phyloP scores from a whole-genome alignment of 2,329 filamentous ascomycete species.

The Rhynchosporium agropyri region DNA sequence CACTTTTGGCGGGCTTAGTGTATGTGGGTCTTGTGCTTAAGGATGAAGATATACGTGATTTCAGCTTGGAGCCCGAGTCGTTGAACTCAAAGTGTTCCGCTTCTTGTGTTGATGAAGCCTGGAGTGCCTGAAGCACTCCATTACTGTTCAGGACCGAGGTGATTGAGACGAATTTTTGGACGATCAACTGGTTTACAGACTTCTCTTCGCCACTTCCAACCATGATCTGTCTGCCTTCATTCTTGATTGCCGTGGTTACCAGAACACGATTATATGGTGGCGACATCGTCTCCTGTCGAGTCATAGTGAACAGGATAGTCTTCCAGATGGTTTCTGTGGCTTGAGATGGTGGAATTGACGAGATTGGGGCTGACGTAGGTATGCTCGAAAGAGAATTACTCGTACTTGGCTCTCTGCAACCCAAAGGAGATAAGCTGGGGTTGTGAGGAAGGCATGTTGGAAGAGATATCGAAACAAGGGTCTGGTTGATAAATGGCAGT shows the following conservation, averaged over 20 bases:
- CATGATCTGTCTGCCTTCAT: background rate
- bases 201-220: no score
- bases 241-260: background rate
- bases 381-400: background rate
- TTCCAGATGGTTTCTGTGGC: background rate
- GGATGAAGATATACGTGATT: no score
- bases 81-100: background rate
- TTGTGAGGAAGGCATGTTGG: background rate
- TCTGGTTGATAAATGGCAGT: slow-evolving; percentile 1
- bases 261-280: background rate
- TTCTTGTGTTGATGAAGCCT: background rate
- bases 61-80: no score
- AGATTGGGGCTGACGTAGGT: background rate
- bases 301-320: background rate
- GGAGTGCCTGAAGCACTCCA: background rate
- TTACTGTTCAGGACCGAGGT: background rate
- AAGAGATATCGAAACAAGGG: slow-evolving; percentile 2
- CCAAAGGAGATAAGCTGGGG: background rate
- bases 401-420: background rate
- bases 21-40: background rate
- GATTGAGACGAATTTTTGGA: background rate
- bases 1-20: background rate
- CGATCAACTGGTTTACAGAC: background rate
- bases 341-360: background rate
- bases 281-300: background rate